phyloP scores from a whole-genome alignment of 2,329 filamentous ascomycete genomes.

The Fusarium devonianum region DNA sequence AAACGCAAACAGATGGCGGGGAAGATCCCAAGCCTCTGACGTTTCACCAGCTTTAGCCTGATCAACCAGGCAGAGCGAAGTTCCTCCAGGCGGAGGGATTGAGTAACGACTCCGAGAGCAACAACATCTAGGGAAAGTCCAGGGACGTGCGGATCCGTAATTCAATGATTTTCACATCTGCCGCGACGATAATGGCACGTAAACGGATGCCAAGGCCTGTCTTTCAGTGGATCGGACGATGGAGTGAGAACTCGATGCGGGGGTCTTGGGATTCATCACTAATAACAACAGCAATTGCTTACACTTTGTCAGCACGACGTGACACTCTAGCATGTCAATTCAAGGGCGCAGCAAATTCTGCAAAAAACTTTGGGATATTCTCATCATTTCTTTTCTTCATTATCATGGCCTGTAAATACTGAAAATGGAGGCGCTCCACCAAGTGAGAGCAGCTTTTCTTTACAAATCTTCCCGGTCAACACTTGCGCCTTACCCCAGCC shows the following conservation, averaged over 20 bases:
- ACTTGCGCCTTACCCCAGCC: too few relatives aligned
- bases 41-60: neutral
- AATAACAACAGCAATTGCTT: too few relatives aligned
- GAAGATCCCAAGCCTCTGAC: neutral
- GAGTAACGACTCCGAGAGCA: conserved; percentile 1
- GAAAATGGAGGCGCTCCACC: too few relatives aligned
- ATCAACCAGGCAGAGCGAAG: conserved; percentile 3
- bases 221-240: too few relatives aligned
- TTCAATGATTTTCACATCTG: neutral
- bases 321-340: neutral
- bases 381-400: neutral
- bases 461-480: neutral
- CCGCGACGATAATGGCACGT: too few relatives aligned
- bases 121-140: neutral
- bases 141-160: conserved; percentile 6
- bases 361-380: neutral
- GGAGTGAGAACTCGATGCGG: too few relatives aligned
- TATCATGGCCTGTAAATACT: too few relatives aligned
- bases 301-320: neutral
- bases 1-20: neutral
- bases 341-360: too few relatives aligned
- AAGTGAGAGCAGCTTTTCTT: too few relatives aligned
- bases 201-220: too few relatives aligned
- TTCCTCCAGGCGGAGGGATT: neutral
- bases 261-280: too few relatives aligned